Base-by-base conservation (phyloP, 306 rosid genomes). In the Vigna nakashimae region DNA sequence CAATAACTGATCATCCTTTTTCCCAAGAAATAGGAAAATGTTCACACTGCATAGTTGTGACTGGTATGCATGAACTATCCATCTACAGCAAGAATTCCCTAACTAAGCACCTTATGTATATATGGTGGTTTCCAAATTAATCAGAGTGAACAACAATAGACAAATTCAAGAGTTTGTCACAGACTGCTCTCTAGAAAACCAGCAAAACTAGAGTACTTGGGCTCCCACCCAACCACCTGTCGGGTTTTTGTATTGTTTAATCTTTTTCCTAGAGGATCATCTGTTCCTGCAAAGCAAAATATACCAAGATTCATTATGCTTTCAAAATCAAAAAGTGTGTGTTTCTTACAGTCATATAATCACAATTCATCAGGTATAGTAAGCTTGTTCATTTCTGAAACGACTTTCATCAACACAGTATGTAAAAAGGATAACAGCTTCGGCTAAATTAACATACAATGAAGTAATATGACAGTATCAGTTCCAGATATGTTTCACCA, bases 231-330 rank as follows among this genome's bases (percentile, higher is more conserved):
- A 28, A 87, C 76, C 77, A 85, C 90, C 52, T 76, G 82, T 9
- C 98, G 89, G 51, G 94, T 89, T 86, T 77, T 92, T 14, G 90
- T 72, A 93, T 95, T 95, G 89, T 88, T 90, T 73, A 95, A 85
- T 90, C 86, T 90, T 89, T 92, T 92, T 10, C 99, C 99, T 65
- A 92, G 79, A 71, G 96, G 97, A 42, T 77, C 99, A 72, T 71
- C 81, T 14, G 86, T 92, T 84, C 93, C 98, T 95, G 90, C 34
- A 85, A 55, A 52, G 63, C 48, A 48, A 77, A 32, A 63, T 7
- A 71, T 48, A 79, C 43, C 28, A 40, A 79, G 30, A 15, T 10
- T 8, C 72, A 55, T 43, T 17, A 22, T 32, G 52, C 14, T 71
- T 32, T 70, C 14, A 65, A 7, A 57, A 30, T 74, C 56, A 74